Conservation (phyloP, 2,329 filamentous ascomycete species). For the Tolypocladium paradoxum region DNA sequence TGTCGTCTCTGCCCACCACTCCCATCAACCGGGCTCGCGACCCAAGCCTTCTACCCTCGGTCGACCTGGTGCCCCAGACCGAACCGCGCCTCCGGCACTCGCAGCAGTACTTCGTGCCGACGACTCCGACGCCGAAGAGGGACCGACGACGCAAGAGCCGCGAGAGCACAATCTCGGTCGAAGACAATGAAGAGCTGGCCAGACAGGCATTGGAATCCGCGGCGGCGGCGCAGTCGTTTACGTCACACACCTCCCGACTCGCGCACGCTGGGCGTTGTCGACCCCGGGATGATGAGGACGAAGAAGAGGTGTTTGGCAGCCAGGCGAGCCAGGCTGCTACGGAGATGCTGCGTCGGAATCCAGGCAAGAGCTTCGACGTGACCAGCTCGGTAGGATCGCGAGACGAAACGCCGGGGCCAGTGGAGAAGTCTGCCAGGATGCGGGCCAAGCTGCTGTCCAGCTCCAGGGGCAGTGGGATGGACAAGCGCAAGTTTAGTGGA, state of each 20-base stretch:
- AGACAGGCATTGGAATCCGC: constrained; percentile 43
- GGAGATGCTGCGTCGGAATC: constrained; percentile 57
- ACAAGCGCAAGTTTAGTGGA: constrained; percentile 41
- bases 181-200: constrained; percentile 47
- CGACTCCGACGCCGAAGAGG: constrained; percentile 30
- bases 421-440: constrained; percentile 33
- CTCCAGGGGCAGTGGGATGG: constrained; percentile 29
- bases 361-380: constrained; percentile 41
- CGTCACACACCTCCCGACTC: constrained; percentile 12
- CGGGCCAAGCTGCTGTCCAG: constrained; percentile 41
- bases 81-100: constrained; percentile 40
- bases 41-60: constrained; percentile 47
- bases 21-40: constrained; percentile 46
- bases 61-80: constrained; percentile 49
- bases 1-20: constrained; percentile 76
- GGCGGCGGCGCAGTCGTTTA: constrained; percentile 31
- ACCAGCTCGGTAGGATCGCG: constrained; percentile 30
- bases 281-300: constrained; percentile 6
- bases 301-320: constrained; percentile 52
- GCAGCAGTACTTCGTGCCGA: constrained; percentile 28
- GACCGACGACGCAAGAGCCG: constrained; percentile 55
- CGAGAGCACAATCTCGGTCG: constrained; percentile 75
- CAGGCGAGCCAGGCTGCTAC: constrained; percentile 70
- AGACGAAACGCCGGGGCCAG: constrained; percentile 31
- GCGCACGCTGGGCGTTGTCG: constrained; percentile 17